Evolutionary conservation across 2,329 filamentous ascomycete genomes (phyloP).

Genomic region (Drechmeria coniospora): DNA sequence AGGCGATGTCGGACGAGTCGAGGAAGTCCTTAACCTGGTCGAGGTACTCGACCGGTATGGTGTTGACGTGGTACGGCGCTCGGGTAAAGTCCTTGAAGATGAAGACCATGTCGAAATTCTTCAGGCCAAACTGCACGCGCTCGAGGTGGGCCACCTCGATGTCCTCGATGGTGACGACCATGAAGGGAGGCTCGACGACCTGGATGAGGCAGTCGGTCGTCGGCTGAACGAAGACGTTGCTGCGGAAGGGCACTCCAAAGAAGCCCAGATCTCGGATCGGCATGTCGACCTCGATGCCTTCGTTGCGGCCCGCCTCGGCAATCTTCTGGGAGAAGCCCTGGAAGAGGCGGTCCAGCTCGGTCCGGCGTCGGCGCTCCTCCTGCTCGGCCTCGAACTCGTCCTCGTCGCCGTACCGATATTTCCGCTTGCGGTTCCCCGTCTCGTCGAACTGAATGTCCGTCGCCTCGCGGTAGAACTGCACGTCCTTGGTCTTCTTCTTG

Average conservation of each 20-base stretch:
- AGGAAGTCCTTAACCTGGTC: slow-evolving; percentile 97
- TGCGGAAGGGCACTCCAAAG: slow-evolving; percentile 89
- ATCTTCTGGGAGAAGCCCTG: slow-evolving; percentile 96
- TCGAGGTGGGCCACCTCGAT: slow-evolving; percentile 94
- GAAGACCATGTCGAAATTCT: slow-evolving; percentile 98
- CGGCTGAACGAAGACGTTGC: slow-evolving; percentile 88
- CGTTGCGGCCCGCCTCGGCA: slow-evolving; percentile 81
- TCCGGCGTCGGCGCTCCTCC: slow-evolving; percentile 79
- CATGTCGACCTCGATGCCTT: slow-evolving; percentile 86
- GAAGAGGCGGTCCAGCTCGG: slow-evolving; percentile 90
- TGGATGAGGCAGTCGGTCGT: slow-evolving; percentile 96
- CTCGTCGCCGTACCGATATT: slow-evolving; percentile 94
- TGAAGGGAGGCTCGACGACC: slow-evolving; percentile 90
- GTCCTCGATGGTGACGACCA: slow-evolving; percentile 87
- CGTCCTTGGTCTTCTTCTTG: slow-evolving; percentile 94
- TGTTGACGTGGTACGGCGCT: slow-evolving; percentile 89
- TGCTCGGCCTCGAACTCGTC: slow-evolving; percentile 98
- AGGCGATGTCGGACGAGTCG: slow-evolving; percentile 88
- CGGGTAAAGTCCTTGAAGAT: slow-evolving; percentile 95
- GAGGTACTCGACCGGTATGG: slow-evolving; percentile 86
- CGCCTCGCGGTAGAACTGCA: slow-evolving; percentile 95
- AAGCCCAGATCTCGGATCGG: slow-evolving; percentile 94
- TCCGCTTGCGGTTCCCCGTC: slow-evolving; percentile 93
- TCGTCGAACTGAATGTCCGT: slow-evolving; percentile 98
- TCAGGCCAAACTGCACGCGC: slow-evolving; percentile 88